phyloP scores from a whole-genome alignment of 2,329 filamentous ascomycete genomes.

The Fusarium incarnatum region DNA sequence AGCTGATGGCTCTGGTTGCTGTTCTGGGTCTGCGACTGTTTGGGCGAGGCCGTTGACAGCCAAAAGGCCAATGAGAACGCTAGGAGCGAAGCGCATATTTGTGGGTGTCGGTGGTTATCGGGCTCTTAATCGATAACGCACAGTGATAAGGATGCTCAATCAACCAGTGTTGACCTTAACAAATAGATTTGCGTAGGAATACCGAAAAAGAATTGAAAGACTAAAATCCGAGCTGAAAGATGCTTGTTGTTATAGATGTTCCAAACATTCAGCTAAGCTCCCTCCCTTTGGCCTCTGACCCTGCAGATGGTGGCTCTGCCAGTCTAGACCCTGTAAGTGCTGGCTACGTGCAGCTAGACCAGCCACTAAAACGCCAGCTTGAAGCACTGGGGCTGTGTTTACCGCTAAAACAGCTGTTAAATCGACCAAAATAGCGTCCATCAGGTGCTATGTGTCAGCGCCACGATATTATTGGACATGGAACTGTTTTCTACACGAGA shows the following conservation, averaged over 20 bases:
- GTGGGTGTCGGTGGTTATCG: background rate
- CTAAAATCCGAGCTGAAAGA: conserved; percentile 2
- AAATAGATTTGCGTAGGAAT: too few relatives aligned
- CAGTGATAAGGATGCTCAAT: background rate
- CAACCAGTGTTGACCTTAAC: background rate
- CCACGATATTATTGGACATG: background rate
- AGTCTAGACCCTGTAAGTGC: conserved; percentile 21
- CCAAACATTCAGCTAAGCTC: conserved; percentile 10
- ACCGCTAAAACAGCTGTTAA: background rate
- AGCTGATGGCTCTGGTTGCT: conserved; percentile 10
- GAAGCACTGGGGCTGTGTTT: conserved; percentile 22
- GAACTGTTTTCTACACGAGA: conserved; percentile 3
- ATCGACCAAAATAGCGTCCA: conserved; percentile 28
- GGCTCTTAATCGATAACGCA: too few relatives aligned
- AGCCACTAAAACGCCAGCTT: conserved; percentile 21
- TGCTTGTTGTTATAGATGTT: conserved; percentile 16
- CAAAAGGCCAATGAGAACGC: conserved; percentile 31
- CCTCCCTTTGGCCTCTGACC: conserved; percentile 17
- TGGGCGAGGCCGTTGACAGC: conserved; percentile 32
- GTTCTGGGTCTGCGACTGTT: conserved; percentile 14
- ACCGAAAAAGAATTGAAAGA: background rate
- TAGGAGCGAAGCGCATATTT: conserved; percentile 32
- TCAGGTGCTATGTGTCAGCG: background rate
- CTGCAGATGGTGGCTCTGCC: conserved; percentile 25
- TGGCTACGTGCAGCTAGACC: conserved; percentile 7